Conservation (phyloP, 2,329 filamentous ascomycete species). For the Aureobasidium sp. region DNA sequence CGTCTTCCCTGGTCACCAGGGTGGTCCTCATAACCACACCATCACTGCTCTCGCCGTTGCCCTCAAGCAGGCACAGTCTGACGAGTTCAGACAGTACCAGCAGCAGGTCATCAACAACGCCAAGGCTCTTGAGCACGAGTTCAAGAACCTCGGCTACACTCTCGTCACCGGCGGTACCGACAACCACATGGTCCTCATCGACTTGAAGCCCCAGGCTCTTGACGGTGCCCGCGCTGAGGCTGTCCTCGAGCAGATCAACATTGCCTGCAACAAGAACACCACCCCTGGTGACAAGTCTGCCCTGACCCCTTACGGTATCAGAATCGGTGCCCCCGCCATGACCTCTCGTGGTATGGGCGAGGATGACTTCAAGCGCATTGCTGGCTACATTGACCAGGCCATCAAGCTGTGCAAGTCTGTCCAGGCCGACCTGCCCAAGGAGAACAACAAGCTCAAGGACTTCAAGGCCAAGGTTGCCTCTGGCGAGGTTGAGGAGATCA, state of each 20-base stretch:
- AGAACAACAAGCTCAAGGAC: constrained; percentile 99
- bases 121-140: constrained; percentile 74
- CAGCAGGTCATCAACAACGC: constrained; percentile 83
- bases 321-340: constrained; percentile 96
- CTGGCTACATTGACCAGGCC: constrained; percentile 75
- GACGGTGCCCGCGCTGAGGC: constrained; percentile 94
- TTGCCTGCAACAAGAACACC: constrained; percentile 99
- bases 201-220: constrained; percentile 79
- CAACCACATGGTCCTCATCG: constrained; percentile 89
- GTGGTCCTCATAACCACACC: constrained; percentile 97
- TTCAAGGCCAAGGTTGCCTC: constrained; percentile 87
- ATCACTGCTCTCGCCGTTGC: constrained; percentile 93
- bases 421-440: constrained; percentile 79
- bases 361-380: constrained; percentile 86
- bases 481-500: constrained; percentile 73
- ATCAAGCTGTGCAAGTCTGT: constrained; percentile 87
- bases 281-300: constrained; percentile 97
- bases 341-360: constrained; percentile 88
- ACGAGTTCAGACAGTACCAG: constrained; percentile 91
- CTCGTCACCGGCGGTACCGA: constrained; percentile 92
- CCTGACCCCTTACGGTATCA: constrained; percentile 85
- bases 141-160: constrained; percentile 72
- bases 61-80: constrained; percentile 80
- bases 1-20: constrained; percentile 96
- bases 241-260: constrained; percentile 95